A percentile compares a stretch with the other conserved stretches of the same genome.
Conservation (phyloP, 1,139 yeast species). For the Hansenula lynferdii region DNA sequence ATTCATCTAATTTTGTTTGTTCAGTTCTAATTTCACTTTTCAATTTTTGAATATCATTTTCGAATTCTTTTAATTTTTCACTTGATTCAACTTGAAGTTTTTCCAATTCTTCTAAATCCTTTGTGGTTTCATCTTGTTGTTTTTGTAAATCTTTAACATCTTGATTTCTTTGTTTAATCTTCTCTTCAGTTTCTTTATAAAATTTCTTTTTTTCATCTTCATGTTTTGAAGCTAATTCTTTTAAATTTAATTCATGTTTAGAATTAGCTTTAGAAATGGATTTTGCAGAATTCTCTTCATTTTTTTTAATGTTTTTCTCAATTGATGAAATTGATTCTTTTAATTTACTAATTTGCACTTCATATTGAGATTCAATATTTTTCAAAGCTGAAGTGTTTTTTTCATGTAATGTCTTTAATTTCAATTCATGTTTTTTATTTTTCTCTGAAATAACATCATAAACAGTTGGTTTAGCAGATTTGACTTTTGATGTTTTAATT, state of each 20-base stretch:
- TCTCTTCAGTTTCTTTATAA: constrained; percentile 18
- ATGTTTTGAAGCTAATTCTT: constrained; percentile 16
- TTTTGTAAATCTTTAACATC: constrained; percentile 19
- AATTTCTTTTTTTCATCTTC: constrained; percentile 16
- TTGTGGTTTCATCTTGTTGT: constrained; percentile 14
- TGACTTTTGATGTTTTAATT: no score
- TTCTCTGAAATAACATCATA: constrained; percentile 16
- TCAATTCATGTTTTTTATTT: constrained; percentile 13
- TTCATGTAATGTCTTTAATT: constrained; percentile 11
- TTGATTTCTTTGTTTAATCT: constrained; percentile 11
- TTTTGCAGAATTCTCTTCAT: constrained; percentile 9
- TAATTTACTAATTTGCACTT: constrained; percentile 14
- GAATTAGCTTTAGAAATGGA: constrained; percentile 13
- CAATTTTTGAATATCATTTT: constrained; percentile 14
- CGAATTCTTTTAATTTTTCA: constrained; percentile 14
- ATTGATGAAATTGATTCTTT: constrained; percentile 15
- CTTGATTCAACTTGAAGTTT: constrained; percentile 18
- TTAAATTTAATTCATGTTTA: constrained; percentile 11
- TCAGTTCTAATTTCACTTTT: constrained; percentile 12
- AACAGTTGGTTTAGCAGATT: constrained; percentile 9
- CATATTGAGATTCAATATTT: constrained; percentile 14
- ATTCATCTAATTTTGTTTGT: constrained; percentile 13
- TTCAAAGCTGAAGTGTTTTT: constrained; percentile 14
- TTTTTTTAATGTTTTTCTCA: constrained; percentile 12
- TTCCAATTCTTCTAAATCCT: constrained; percentile 18